Evolutionary conservation across 2,329 filamentous ascomycete genomes (phyloP).

Genomic region (Phyllosticta ampelicida): DNA sequence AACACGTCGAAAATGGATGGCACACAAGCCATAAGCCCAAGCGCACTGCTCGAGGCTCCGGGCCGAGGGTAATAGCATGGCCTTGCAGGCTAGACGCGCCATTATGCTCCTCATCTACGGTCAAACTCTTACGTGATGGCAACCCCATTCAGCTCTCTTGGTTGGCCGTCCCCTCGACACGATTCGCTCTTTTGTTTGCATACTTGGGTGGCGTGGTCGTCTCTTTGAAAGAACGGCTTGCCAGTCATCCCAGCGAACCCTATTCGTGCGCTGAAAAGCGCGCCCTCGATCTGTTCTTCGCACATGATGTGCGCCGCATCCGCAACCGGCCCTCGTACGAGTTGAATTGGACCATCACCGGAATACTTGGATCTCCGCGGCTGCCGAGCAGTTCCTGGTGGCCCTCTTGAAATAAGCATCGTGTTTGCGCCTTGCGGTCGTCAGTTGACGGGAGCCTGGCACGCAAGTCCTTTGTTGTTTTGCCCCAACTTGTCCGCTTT

Average conservation of each 20-base stretch:
- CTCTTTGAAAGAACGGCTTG: background rate
- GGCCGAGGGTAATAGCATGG: background rate
- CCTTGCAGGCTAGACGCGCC: background rate
- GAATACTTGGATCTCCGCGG: background rate
- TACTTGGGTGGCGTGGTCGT: background rate
- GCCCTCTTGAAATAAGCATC: background rate
- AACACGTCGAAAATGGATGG: background rate
- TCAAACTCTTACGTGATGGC: conserved; percentile 9
- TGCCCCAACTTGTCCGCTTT: background rate
- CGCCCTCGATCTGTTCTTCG: conserved; percentile 8
- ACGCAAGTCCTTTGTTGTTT: background rate
- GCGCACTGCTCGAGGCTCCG: background rate
- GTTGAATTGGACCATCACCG: background rate
- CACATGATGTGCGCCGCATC: conserved; percentile 8
- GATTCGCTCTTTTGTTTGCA: background rate
- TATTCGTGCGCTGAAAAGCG: conserved; percentile 6
- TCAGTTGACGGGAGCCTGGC: background rate
- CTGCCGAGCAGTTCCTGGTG: background rate
- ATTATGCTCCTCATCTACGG: background rate
- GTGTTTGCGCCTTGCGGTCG: background rate
- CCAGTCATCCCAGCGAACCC: background rate
- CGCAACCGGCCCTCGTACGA: background rate
- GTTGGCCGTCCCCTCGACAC: background rate
- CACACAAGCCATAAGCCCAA: background rate
- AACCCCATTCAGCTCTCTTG: background rate